These are phyloP conservation scores for Penicillium parvum DNA, from an alignment of 495 filamentous ascomycete genomes.

Conservation along the genomic window DNA sequence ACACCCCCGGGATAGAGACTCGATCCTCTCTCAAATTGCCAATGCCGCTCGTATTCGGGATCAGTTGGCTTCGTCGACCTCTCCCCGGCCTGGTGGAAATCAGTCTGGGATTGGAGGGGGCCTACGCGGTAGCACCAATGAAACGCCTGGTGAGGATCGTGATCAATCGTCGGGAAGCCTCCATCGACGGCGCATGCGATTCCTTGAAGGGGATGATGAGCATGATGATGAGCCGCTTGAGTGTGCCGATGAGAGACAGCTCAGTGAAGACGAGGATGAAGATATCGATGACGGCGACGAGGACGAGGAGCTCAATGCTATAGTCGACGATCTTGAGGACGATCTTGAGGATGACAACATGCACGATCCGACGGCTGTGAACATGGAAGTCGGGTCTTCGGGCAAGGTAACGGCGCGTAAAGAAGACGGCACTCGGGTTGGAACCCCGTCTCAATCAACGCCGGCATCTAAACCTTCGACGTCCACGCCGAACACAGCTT, in stretches of 20 bases:
- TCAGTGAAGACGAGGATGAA: slow-evolving; percentile 73
- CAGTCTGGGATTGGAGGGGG: slow-evolving; percentile 23
- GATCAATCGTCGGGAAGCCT: slow-evolving; percentile 42
- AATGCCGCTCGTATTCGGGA: slow-evolving; percentile 59
- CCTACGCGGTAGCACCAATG: slow-evolving; percentile 26
- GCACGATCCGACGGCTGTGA: slow-evolving; percentile 82
- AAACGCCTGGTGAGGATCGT: slow-evolving; percentile 22
- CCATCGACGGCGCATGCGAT: slow-evolving; percentile 47
- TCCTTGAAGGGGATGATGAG: slow-evolving; percentile 53
- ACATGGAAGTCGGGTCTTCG: slow-evolving; percentile 83
- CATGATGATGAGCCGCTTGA: slow-evolving; percentile 65
- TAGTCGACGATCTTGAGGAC: slow-evolving; percentile 87
- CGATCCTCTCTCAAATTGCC: slow-evolving; percentile 70
- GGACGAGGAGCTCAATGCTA: slow-evolving; percentile 69
- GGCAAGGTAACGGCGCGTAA: slow-evolving; percentile 95
- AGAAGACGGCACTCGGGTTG: slow-evolving; percentile 87
- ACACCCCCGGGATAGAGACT: slow-evolving; percentile 60
- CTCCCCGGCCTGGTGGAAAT: slow-evolving; percentile 21
- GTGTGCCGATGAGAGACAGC: slow-evolving; percentile 88
- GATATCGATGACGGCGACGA: slow-evolving; percentile 64
- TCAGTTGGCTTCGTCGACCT: slow-evolving; percentile 31
- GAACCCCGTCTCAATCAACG: slow-evolving; percentile 72
- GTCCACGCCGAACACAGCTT: slow-evolving; percentile 31
- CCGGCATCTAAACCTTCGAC: slow-evolving; percentile 46
- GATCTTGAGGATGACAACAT: slow-evolving; percentile 71